Conservation (phyloP, 495 filamentous ascomycete genomes). For the Lophiostoma macrostomum region DNA sequence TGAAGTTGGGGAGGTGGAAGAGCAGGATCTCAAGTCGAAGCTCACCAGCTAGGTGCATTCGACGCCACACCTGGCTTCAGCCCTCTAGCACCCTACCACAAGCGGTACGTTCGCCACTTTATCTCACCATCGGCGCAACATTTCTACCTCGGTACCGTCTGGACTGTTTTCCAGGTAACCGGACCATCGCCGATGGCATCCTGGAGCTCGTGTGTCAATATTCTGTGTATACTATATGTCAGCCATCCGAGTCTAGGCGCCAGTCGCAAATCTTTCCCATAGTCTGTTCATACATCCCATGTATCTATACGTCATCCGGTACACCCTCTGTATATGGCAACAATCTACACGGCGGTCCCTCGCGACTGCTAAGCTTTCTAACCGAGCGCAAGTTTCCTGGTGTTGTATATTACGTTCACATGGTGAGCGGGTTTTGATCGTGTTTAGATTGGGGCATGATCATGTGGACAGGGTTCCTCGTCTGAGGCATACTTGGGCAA, state of each 20-base stretch:
- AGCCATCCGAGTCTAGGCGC: constrained; percentile 21
- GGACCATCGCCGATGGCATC: constrained; percentile 20
- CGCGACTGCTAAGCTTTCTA: too few relatives aligned
- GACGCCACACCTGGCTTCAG: neutral
- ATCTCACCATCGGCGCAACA: neutral
- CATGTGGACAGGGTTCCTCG: too few relatives aligned
- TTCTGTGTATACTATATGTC: constrained; percentile 25
- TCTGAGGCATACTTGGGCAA: too few relatives aligned
- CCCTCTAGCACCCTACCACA: neutral
- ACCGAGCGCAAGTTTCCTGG: too few relatives aligned
- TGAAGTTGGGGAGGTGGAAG: constrained; percentile 37
- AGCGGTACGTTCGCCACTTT: neutral
- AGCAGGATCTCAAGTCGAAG: neutral
- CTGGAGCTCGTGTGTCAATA: constrained; percentile 8
- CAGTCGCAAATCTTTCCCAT: too few relatives aligned
- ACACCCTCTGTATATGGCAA: too few relatives aligned
- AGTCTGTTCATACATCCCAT: too few relatives aligned
- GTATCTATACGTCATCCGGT: too few relatives aligned
- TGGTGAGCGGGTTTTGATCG: too few relatives aligned
- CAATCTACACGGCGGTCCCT: too few relatives aligned
- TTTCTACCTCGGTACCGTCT: neutral
- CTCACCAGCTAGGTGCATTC: neutral
- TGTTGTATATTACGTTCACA: too few relatives aligned
- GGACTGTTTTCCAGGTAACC: constrained; percentile 10
- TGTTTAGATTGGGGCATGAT: too few relatives aligned